Percentiles rank a stretch among this genome's conserved stretches.
Conservation (phyloP, 2,329 filamentous ascomycete genomes). For the Diaporthe citriasiana region DNA sequence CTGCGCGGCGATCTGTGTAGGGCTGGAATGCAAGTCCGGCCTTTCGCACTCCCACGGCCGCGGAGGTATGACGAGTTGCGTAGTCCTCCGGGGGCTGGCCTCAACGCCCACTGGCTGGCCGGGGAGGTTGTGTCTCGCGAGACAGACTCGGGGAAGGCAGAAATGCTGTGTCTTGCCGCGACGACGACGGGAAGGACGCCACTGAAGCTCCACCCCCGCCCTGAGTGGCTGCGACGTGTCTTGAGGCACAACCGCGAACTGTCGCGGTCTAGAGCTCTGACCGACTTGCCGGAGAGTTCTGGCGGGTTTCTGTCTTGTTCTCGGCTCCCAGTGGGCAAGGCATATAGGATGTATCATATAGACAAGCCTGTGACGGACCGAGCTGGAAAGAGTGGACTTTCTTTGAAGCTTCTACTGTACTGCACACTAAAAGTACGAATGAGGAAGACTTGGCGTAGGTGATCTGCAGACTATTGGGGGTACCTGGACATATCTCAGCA, state of each 20-base stretch:
- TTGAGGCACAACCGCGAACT: not conserved
- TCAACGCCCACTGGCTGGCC: slow-evolving; percentile 1
- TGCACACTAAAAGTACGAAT: slow-evolving; percentile 17
- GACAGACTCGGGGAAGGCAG: slow-evolving; percentile 22
- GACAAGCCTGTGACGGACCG: not conserved
- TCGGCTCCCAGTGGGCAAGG: not conserved
- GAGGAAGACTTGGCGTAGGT: slow-evolving; percentile 6
- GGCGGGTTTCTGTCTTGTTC: not conserved
- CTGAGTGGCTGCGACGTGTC: slow-evolving; percentile 6
- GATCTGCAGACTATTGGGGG: slow-evolving; percentile 21
- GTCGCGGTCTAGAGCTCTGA: not conserved
- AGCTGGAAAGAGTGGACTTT: not conserved
- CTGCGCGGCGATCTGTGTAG: slow-evolving; percentile 13
- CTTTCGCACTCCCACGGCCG: not conserved
- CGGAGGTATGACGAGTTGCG: slow-evolving; percentile 38
- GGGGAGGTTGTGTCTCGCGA: slow-evolving; percentile 25
- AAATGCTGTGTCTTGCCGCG: slow-evolving; percentile 36
- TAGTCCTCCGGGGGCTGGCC: slow-evolving; percentile 13
- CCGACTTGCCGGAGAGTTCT: not conserved
- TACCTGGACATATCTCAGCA: slow-evolving; percentile 12
- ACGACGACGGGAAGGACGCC: slow-evolving; percentile 23
- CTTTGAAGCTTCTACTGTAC: not conserved
- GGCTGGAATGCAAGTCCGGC: slow-evolving; percentile 25
- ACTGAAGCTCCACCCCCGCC: slow-evolving; percentile 6
- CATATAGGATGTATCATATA: slow-evolving; percentile 2